Evolutionary conservation across 768 basidiomycete genomes (phyloP).

Genomic region (Stropharia rugosoannulata): DNA sequence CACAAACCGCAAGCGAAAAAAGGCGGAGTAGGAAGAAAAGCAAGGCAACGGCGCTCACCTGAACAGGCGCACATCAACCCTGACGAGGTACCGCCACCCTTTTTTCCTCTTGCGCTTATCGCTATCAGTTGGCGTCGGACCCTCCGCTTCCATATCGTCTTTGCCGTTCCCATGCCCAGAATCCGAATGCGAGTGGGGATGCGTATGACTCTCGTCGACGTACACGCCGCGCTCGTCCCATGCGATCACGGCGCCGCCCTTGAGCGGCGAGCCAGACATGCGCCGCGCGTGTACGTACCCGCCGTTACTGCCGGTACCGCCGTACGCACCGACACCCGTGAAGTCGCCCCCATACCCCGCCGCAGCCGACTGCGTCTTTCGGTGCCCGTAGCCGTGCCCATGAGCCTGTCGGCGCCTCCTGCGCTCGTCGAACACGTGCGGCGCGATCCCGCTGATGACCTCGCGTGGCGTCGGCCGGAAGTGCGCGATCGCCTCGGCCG

Average conservation of each 20-base stretch:
- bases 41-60: slow-evolving; percentile 11
- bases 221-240: slow-evolving; percentile 25
- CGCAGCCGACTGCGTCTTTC: too few relatives aligned
- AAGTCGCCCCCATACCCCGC: too few relatives aligned
- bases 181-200: background rate
- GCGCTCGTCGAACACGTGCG: slow-evolving; percentile 44
- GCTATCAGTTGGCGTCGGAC: slow-evolving; percentile 7
- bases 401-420: slow-evolving; percentile 18
- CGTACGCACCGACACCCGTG: too few relatives aligned
- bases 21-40: too few relatives aligned
- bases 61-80: slow-evolving; percentile 19
- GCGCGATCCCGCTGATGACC: slow-evolving; percentile 43
- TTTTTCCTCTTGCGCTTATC: slow-evolving; percentile 15
- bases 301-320: slow-evolving; percentile 12
- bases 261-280: slow-evolving; percentile 29
- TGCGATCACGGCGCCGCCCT: slow-evolving; percentile 31
- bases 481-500: slow-evolving; percentile 34
- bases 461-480: slow-evolving; percentile 41
- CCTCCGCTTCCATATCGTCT: background rate
- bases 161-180: background rate
- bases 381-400: too few relatives aligned
- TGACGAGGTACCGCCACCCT: slow-evolving; percentile 18
- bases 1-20: too few relatives aligned
- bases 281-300: slow-evolving; percentile 12
- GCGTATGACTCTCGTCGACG: background rate